phyloP scores from a whole-genome alignment of 148 eudicot genomes.

The Suaeda aralocaspica region DNA sequence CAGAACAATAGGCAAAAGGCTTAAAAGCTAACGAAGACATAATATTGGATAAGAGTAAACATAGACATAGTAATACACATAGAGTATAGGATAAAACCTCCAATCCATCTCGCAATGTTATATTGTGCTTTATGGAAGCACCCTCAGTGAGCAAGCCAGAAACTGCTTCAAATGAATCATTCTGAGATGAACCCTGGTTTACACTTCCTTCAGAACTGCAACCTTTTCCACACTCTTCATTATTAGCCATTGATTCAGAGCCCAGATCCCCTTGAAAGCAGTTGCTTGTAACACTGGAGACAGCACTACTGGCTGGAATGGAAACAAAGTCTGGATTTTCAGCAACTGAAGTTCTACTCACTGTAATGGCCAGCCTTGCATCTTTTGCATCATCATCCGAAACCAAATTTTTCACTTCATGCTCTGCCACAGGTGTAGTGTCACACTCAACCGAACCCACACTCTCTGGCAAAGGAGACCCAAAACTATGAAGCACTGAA shows the following conservation, averaged over 20 bases:
- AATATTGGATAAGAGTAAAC: background rate
- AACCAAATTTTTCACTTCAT: background rate
- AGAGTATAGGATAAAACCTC: conserved; percentile 20
- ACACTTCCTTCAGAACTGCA: conserved; percentile 36
- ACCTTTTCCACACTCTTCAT: conserved; percentile 20
- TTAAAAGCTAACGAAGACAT: no score
- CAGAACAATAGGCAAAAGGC: no score
- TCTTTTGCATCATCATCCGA: conserved; percentile 10
- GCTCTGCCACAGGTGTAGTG: background rate
- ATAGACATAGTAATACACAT: conserved; percentile 8
- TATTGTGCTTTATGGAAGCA: conserved; percentile 17
- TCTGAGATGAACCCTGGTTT: conserved; percentile 20
- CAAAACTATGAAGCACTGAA: conserved; percentile 23
- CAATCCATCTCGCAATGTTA: conserved; percentile 30
- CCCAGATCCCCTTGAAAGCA: conserved; percentile 20
- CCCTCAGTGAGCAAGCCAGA: conserved; percentile 25
- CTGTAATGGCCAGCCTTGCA: background rate
- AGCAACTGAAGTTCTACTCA: conserved; percentile 1
- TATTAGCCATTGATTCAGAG: conserved; percentile 18
- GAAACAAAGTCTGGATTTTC: conserved; percentile 21
- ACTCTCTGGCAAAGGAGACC: conserved; percentile 17
- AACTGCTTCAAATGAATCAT: conserved; percentile 28
- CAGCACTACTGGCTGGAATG: conserved; percentile 24
- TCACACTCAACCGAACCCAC: conserved; percentile 22
- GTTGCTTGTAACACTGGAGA: conserved; percentile 24